Base-by-base conservation (phyloP, 768 basidiomycete species). In the Boletus reticuloceps region DNA sequence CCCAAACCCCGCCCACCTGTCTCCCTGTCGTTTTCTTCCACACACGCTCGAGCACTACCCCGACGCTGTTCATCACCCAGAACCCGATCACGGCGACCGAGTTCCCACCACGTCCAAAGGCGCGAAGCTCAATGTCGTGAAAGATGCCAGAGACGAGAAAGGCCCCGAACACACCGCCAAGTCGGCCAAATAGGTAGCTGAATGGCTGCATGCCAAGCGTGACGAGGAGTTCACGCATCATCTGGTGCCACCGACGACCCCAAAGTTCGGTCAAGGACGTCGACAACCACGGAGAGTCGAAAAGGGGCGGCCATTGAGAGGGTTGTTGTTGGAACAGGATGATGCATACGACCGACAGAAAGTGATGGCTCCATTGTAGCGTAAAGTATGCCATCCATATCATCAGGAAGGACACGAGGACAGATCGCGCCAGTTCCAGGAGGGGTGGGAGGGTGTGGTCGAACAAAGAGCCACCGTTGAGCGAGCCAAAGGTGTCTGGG, bases 171-270 rank as follows among this genome's bases (percentile, higher is more conserved):
- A 87, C 65, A 2, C 73, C 75, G 1, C 81, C 84, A 0, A 67
- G 54, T 9, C 78, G 76, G 10, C 87, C 85, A 38, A 80, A 67
- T 6, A 85, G 29, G 44, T 64, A 56, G 7, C 63, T 59, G 10
- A 81, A 59, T 0, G 83, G 82, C 27, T 68, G 71, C 2, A 70
- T 74, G 5, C 84, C 85, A n/a, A 81, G 58, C 3, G 67, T 63
- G 46, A 85, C 64, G 58, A 89, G 82, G n/a, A 72, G 61, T 45
- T 82, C 76, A 3, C 86, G 78, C 65, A 87, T 82, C 16, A 83
- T 51, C 56, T 87, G 85, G 61, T 89, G 88, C 87, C 86, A 89
- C 27, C 82, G 74, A 46, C 59, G 67, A 0, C 79, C 74, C 88
- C 88, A 89, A 43, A 85, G 79, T 8, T 87, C 79, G 39, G 74